A percentile compares a stretch with the other conserved stretches of the same genome.
Evolutionary conservation across 2,329 filamentous ascomycete genomes (phyloP).

Genomic region (Trichoderma polysporum): DNA sequence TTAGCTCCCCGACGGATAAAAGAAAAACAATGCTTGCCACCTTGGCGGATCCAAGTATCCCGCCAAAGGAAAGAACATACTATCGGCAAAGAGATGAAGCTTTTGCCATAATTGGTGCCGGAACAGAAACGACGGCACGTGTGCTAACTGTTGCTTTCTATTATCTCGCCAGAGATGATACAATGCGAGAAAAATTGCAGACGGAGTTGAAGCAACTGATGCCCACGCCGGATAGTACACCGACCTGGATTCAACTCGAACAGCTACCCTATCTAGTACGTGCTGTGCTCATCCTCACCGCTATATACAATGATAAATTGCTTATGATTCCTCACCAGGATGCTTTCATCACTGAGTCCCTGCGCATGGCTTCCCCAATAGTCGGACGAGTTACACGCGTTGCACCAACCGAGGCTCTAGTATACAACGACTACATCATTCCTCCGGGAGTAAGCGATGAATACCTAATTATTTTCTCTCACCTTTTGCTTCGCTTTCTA

Average conservation of each 20-base stretch:
- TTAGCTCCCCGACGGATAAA: background rate
- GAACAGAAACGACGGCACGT: conserved; percentile 25
- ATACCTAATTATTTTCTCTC: background rate
- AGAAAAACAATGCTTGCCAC: conserved; percentile 14
- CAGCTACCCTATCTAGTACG: conserved; percentile 23
- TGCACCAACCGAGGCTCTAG: conserved; percentile 29
- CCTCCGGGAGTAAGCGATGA: conserved; percentile 32
- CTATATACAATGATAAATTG: background rate
- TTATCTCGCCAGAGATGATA: conserved; percentile 19
- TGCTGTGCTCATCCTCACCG: background rate
- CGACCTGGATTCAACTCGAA: conserved; percentile 22
- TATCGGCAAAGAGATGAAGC: conserved; percentile 25
- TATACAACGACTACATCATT: conserved; percentile 35
- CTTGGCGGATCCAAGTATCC: conserved; percentile 19
- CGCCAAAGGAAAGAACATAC: conserved; percentile 18
- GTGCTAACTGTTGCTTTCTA: conserved; percentile 19
- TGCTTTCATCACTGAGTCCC: conserved; percentile 23
- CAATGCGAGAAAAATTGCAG: conserved; percentile 18
- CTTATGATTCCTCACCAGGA: conserved; percentile 8
- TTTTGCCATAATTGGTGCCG: conserved; percentile 22
- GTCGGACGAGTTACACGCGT: conserved; percentile 30
- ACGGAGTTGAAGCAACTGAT: conserved; percentile 19
- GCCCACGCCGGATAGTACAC: conserved; percentile 7
- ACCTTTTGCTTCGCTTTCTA: background rate
- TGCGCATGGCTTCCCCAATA: conserved; percentile 23